Conservation (phyloP, 495 filamentous ascomycete species). For the Cercophora sp. region DNA sequence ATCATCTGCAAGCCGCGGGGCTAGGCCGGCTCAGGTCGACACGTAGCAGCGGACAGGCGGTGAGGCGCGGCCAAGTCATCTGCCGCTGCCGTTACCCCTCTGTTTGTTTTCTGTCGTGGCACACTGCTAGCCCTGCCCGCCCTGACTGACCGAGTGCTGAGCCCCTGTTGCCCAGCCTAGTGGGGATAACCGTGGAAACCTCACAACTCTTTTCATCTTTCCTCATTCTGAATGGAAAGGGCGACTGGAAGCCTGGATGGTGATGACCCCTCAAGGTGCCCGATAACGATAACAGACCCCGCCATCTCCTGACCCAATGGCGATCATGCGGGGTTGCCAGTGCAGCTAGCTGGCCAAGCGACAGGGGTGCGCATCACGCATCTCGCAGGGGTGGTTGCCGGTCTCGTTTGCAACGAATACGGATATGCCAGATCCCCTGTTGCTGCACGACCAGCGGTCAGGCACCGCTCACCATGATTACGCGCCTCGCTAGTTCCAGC, state of each 20-base stretch:
- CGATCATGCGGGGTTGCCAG: not conserved
- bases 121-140: not conserved
- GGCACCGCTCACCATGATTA: conserved; percentile 6
- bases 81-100: not conserved
- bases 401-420: not conserved
- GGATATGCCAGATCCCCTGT: conserved; percentile 4
- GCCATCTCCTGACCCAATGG: not conserved
- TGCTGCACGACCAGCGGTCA: conserved; percentile 11
- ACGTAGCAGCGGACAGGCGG: conserved; percentile 7
- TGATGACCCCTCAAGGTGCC: too few relatives aligned
- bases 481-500: conserved; percentile 8
- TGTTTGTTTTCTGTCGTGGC: not conserved
- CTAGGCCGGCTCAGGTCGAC: not conserved
- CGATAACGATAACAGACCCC: not conserved
- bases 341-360: not conserved
- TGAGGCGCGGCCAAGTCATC: not conserved
- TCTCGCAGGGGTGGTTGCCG: not conserved
- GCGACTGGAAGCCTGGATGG: too few relatives aligned
- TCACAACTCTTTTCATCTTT: too few relatives aligned
- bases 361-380: too few relatives aligned
- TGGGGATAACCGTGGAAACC: too few relatives aligned
- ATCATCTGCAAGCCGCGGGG: too few relatives aligned
- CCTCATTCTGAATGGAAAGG: too few relatives aligned
- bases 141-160: not conserved
- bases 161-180: not conserved